These are phyloP conservation scores for Barbarea vulgaris DNA, from an alignment of 345 rosid genomes.

Conservation along the genomic window DNA sequence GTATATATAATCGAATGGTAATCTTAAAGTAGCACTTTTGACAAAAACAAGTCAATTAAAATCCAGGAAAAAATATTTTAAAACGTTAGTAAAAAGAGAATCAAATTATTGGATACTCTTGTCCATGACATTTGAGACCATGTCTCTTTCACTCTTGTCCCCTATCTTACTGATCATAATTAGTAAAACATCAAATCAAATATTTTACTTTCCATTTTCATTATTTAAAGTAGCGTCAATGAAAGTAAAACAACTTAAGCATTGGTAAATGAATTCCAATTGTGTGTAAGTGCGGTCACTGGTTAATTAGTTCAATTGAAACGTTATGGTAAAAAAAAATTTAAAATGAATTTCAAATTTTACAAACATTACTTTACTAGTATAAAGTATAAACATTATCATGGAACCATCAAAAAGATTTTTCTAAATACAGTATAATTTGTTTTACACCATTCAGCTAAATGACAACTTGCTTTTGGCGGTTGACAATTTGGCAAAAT, in stretches of 20 bases:
- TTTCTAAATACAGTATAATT: background rate
- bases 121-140: constrained; percentile 41
- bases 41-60: constrained; percentile 31
- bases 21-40: background rate
- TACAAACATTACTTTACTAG: background rate
- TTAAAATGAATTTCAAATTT: background rate
- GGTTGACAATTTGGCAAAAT: background rate
- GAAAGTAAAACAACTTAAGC: constrained; percentile 15
- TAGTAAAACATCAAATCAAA: constrained; percentile 36
- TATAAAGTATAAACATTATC: background rate
- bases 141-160: constrained; percentile 46
- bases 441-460: background rate
- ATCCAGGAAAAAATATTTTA: background rate
- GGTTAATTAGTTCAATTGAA: background rate
- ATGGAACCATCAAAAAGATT: background rate
- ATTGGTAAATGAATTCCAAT: constrained; percentile 15
- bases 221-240: constrained; percentile 1
- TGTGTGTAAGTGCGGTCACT: background rate
- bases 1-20: background rate
- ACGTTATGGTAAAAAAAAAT: background rate
- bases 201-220: constrained; percentile 11
- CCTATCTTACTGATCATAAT: constrained; percentile 35
- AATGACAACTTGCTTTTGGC: background rate
- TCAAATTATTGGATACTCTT: constrained; percentile 42
- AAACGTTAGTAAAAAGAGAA: constrained; percentile 28